Evolutionary conservation across 176 grass and related monocot species (phyloP).

Genomic region (Aegilops speltoides): DNA sequence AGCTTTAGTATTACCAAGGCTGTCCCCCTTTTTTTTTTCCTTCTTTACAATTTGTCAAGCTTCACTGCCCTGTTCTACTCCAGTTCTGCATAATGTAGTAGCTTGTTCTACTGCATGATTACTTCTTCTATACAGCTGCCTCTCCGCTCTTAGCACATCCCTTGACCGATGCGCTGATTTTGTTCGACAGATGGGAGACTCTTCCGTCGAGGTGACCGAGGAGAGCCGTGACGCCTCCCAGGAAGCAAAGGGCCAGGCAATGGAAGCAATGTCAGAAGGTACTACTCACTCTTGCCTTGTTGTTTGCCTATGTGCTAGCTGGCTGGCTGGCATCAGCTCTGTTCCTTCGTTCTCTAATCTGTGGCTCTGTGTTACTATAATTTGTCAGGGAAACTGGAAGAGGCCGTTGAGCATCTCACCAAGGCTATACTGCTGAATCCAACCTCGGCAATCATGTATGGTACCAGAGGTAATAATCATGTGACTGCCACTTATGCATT

Average conservation of each 20-base stretch:
- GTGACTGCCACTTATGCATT: not conserved
- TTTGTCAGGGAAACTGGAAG: conserved; percentile 67
- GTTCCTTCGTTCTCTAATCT: not conserved
- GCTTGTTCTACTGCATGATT: not conserved
- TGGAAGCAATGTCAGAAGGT: conserved; percentile 95
- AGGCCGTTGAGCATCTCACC: conserved; percentile 89
- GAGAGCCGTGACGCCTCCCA: conserved; percentile 90
- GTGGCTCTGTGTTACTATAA: not conserved
- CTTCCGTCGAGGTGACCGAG: conserved; percentile 74
- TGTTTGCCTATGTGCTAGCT: not conserved
- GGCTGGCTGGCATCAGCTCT: not conserved
- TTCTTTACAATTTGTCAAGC: too few species aligned
- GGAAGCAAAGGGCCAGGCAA: conserved; percentile 75
- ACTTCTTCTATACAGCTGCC: not conserved
- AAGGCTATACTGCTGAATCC: conserved; percentile 83
- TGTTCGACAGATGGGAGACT: conserved; percentile 76
- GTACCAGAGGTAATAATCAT: conserved; percentile 65
- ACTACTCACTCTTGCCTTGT: not conserved
- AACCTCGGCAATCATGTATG: conserved; percentile 96
- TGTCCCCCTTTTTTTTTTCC: too few species aligned
- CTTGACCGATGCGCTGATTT: not conserved
- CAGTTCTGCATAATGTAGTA: not conserved
- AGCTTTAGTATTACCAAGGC: too few species aligned
- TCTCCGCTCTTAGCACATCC: not conserved
- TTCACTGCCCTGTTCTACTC: not conserved